Evolutionary conservation across 441 rosid species (phyloP).

Genomic region (Euphorbia schlechtendalii): DNA sequence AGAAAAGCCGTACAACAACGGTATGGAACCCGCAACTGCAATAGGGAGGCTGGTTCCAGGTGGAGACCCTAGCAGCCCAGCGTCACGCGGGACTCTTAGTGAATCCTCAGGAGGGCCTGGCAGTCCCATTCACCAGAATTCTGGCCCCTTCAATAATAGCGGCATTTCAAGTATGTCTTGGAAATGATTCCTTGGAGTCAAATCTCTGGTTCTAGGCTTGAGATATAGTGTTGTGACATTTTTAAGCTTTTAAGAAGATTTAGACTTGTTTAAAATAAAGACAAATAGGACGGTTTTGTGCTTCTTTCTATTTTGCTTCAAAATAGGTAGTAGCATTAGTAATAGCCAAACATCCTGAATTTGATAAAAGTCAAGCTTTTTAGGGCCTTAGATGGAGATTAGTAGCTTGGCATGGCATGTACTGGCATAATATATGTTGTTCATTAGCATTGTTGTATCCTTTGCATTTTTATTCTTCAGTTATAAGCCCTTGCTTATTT

Average conservation of each 20-base stretch:
- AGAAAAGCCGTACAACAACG: constrained; percentile 32
- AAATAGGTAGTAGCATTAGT: too few species aligned
- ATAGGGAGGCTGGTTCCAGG: constrained; percentile 26
- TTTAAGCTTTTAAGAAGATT: constrained; percentile 17
- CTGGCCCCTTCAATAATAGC: constrained; percentile 45
- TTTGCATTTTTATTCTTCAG: not conserved
- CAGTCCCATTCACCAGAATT: constrained; percentile 65
- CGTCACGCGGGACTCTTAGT: constrained; percentile 57
- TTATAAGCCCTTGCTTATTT: not conserved
- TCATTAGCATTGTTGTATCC: constrained; percentile 1
- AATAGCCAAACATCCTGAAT: too few species aligned
- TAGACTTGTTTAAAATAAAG: constrained; percentile 16
- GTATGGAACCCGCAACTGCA: constrained; percentile 28
- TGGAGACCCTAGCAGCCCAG: constrained; percentile 54
- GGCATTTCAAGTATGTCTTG: constrained; percentile 42
- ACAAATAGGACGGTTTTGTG: constrained; percentile 1
- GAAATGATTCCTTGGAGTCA: constrained; percentile 35
- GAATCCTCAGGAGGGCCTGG: constrained; percentile 68
- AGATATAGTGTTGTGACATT: constrained; percentile 17
- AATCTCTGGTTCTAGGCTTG: constrained; percentile 22
- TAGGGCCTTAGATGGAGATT: constrained; percentile 21
- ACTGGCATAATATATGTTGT: too few species aligned
- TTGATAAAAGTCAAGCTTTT: not conserved
- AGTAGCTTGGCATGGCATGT: constrained; percentile 14
- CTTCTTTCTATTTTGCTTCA: not conserved